Evolutionary conservation across 108 stramenopile genomes (phyloP).

Genomic region (Skeletonema tropicum): DNA sequence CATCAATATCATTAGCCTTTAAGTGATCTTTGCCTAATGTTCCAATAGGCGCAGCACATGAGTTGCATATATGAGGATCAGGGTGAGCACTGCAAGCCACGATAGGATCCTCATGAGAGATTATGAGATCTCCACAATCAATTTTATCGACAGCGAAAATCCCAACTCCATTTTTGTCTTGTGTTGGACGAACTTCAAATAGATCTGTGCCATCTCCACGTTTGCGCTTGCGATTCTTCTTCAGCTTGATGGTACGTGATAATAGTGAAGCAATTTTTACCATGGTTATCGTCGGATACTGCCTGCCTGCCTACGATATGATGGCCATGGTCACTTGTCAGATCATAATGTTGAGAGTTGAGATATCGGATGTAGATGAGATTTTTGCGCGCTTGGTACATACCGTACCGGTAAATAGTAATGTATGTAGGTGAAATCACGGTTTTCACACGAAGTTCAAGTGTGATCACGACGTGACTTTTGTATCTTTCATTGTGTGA

Average conservation of each 20-base stretch:
- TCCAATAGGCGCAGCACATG: slow-evolving; percentile 9
- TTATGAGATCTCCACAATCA: slow-evolving; percentile 14
- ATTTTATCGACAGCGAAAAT: slow-evolving; percentile 10
- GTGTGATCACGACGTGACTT: too few relatives aligned
- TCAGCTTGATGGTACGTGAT: not conserved
- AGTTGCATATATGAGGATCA: not conserved
- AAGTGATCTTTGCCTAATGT: slow-evolving; percentile 5
- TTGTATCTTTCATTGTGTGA: too few relatives aligned
- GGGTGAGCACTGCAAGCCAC: not conserved
- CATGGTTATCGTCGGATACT: not conserved
- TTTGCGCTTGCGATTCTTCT: slow-evolving; percentile 1
- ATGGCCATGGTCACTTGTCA: too few relatives aligned
- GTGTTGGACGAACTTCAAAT: not conserved
- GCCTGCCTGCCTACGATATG: too few relatives aligned
- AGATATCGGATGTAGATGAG: too few relatives aligned
- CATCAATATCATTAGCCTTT: not conserved
- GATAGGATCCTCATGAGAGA: slow-evolving; percentile 13
- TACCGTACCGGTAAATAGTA: too few relatives aligned
- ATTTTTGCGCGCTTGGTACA: too few relatives aligned
- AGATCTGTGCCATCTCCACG: not conserved
- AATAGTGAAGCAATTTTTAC: not conserved
- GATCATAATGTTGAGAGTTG: too few relatives aligned
- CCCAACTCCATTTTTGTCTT: slow-evolving; percentile 6
- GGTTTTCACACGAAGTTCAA: too few relatives aligned
- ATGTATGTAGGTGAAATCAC: too few relatives aligned